Base-by-base conservation (phyloP, 202 grass and related monocot species). In the Setaria viridis region DNA sequence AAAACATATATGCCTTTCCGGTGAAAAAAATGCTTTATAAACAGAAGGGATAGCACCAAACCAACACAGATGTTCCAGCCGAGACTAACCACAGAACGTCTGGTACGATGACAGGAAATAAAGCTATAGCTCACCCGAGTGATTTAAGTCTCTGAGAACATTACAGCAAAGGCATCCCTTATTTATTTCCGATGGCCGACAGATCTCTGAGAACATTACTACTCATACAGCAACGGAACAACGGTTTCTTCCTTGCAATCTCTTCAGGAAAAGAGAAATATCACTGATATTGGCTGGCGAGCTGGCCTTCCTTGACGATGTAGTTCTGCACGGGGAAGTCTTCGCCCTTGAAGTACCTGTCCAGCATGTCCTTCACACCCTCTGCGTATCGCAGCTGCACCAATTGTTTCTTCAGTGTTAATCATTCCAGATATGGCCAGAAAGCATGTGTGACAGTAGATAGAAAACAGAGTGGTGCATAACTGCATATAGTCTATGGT, bases 241-340 rank as follows among this genome's bases (percentile, higher is more conserved):
- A 6, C 6, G 19, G 43, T 85, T 77, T 62, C 33, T 72, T 48
- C 37, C 64, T 57, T 14, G 13, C 82, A 19, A 48, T 46, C 43
- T 72, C 64, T 4, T 58, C 46, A 81, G 63, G 53, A 68, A 77
- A 84, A 62, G 6, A 3, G 53, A 53, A 41, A 73, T 8, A 25
- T 82, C 78, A 93, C 78, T 74, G 88, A 82, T 94, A 94, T 76
- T 95, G 91, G 79, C 91, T 94, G 9, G 96, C 96, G 11, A 98
- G 89, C 81, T 92, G 72, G n/a, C 96, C 96, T 84, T 95, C 93
- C 87, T 94, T 98, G 20, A 98, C 96, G 66, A 98, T 98, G 74
- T 98, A 98, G 72, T 98, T 89, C 37, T 98, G 88, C 66, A 29
- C 85, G 0, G 91, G 90, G 79, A 98, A 98, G 55, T 95, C 95